Percentiles rank a stretch among this genome's conserved stretches.
Conservation (phyloP, 1,284 basidiomycete species). For the Malassezia slooffiae region DNA sequence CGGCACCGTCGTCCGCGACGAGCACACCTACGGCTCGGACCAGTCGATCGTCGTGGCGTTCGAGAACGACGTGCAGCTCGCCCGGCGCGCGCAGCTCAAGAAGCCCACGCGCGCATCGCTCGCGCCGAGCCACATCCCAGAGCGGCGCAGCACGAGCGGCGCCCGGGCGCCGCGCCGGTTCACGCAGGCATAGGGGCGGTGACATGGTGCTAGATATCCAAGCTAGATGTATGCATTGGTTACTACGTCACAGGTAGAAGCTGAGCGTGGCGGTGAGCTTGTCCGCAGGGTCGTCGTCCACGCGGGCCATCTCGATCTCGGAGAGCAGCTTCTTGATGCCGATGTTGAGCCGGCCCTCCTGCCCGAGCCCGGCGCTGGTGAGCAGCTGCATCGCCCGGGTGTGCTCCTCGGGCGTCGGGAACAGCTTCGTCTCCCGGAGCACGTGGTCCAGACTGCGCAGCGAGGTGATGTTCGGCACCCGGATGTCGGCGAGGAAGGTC, state of each 20-base stretch:
- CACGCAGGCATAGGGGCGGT: neutral
- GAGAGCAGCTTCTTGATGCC: constrained; percentile 82
- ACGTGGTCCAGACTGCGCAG: constrained; percentile 65
- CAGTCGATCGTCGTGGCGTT: constrained; percentile 89
- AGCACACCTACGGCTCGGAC: constrained; percentile 57
- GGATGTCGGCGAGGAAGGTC: constrained; percentile 77
- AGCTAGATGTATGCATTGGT: too few relatives aligned
- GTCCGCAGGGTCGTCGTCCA: constrained; percentile 53
- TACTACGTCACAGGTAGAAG: too few relatives aligned
- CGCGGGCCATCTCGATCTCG: constrained; percentile 88
- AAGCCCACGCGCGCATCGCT: constrained; percentile 59
- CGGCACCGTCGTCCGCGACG: constrained; percentile 28
- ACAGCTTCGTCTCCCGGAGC: constrained; percentile 71
- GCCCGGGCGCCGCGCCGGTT: constrained; percentile 1
- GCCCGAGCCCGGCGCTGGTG: constrained; percentile 63
- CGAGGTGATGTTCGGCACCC: constrained; percentile 68
- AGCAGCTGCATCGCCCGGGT: constrained; percentile 59
- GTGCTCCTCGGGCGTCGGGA: constrained; percentile 55
- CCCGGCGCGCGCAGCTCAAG: constrained; percentile 82
- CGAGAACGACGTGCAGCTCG: constrained; percentile 81
- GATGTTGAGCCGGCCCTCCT: constrained; percentile 57
- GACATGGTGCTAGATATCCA: too few relatives aligned
- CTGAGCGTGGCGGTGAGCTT: constrained; percentile 45
- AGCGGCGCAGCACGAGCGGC: too few relatives aligned
- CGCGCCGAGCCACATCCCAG: constrained; percentile 9